phyloP scores from a whole-genome alignment of 352 stramenopile genomes.

The Globisporangium yorkense region DNA sequence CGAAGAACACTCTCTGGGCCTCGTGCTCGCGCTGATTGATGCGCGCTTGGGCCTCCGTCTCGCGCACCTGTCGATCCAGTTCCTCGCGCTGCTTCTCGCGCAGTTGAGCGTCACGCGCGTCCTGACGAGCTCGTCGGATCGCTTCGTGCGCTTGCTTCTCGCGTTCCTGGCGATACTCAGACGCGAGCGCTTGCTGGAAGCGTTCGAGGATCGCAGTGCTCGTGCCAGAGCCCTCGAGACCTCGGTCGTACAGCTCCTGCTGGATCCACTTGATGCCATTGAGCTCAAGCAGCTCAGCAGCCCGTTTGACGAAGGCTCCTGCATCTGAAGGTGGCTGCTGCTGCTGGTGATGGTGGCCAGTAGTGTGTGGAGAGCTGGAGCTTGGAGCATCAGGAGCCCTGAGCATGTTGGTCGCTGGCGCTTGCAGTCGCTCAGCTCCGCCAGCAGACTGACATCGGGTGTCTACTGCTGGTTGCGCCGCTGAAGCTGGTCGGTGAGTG shows the following conservation, averaged over 20 bases:
- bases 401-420: too few species aligned
- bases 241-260: constrained; percentile 75
- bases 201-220: constrained; percentile 34
- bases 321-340: not conserved
- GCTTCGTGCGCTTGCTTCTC: not conserved
- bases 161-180: constrained; percentile 21
- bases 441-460: too few species aligned
- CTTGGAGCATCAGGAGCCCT: too few species aligned
- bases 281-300: constrained; percentile 22
- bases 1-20: constrained; percentile 44
- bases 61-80: constrained; percentile 27
- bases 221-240: constrained; percentile 46
- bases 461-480: too few species aligned
- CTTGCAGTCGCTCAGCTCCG: too few species aligned
- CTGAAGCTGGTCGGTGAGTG: too few species aligned
- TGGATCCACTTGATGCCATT: constrained; percentile 68
- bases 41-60: constrained; percentile 25
- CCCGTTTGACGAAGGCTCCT: constrained; percentile 13
- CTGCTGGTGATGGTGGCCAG: not conserved
- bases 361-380: too few species aligned
- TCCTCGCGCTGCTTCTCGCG: constrained; percentile 28
- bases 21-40: constrained; percentile 44
- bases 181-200: constrained; percentile 32
- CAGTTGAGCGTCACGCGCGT: constrained; percentile 22
- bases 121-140: constrained; percentile 20